phyloP scores from a whole-genome alignment of 768 basidiomycete species.

The Tephrocybe sp. region DNA sequence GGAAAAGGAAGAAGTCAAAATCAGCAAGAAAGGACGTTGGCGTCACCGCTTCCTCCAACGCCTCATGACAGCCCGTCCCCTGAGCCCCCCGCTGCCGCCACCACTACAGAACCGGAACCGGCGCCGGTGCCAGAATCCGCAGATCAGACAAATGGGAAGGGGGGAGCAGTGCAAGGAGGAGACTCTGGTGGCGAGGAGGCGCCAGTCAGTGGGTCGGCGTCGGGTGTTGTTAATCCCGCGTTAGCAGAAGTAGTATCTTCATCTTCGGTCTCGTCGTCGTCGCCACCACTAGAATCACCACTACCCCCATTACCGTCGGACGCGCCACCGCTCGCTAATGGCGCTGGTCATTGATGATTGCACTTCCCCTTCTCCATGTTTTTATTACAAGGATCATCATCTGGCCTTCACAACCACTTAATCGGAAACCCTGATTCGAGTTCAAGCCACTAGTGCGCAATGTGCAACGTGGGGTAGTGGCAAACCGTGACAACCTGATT shows the following conservation, averaged over 20 bases:
- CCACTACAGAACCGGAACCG: constrained; percentile 6
- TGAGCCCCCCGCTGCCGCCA: constrained; percentile 2
- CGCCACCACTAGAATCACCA: not conserved
- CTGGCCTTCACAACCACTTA: too few relatives aligned
- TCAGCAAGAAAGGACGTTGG: constrained; percentile 1
- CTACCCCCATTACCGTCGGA: not conserved
- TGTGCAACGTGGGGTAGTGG: too few relatives aligned
- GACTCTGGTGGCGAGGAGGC: constrained; percentile 3
- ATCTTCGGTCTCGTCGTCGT: not conserved
- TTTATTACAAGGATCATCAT: too few relatives aligned
- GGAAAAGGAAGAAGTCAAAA: too few relatives aligned
- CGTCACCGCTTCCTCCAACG: constrained; percentile 7
- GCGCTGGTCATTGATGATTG: not conserved
- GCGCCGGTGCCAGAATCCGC: not conserved
- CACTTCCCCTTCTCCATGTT: too few relatives aligned
- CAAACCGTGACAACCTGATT: too few relatives aligned
- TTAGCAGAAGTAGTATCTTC: not conserved
- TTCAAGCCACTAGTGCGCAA: too few relatives aligned
- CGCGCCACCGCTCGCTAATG: not conserved
- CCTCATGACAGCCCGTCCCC: constrained; percentile 9
- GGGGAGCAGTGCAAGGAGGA: not conserved
- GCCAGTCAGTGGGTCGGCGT: constrained; percentile 8
- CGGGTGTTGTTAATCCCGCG: not conserved
- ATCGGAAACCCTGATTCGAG: too few relatives aligned
- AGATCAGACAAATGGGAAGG: not conserved